A percentile compares a stretch with the other conserved stretches of the same genome.
phyloP scores from a whole-genome alignment of 208 protist species.

The Crithidia thermophila region DNA sequence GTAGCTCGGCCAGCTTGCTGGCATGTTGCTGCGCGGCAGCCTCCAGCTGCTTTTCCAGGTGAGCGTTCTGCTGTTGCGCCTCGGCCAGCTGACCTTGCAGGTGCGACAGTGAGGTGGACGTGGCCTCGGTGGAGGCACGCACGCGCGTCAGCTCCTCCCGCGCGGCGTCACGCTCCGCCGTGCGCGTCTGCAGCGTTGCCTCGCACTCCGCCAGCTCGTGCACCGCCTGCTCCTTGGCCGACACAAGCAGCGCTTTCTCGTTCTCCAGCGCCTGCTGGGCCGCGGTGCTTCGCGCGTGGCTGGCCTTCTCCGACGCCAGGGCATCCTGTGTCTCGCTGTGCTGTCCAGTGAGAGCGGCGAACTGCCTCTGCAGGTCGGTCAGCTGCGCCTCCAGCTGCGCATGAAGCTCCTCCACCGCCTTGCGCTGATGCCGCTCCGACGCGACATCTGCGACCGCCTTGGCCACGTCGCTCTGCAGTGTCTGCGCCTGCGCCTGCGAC shows the following conservation, averaged over 20 bases:
- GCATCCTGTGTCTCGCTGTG: conserved; percentile 13
- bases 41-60: conserved; percentile 7
- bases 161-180: conserved; percentile 12
- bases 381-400: conserved; percentile 18
- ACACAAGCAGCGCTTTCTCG: conserved; percentile 18
- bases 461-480: conserved; percentile 14
- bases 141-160: conserved; percentile 2
- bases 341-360: conserved; percentile 3
- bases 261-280: conserved; percentile 29
- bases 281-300: conserved; percentile 12
- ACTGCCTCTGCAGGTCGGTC: conserved; percentile 12
- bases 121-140: conserved; percentile 9
- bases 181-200: conserved; percentile 1
- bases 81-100: conserved; percentile 12
- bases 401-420: neutral
- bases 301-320: conserved; percentile 13
- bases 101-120: conserved; percentile 12
- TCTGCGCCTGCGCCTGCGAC: conserved; percentile 13
- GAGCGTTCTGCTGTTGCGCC: conserved; percentile 7
- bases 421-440: conserved; percentile 21
- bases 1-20: neutral
- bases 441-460: conserved; percentile 15
- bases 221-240: conserved; percentile 5
- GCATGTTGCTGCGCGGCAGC: neutral
- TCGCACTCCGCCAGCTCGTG: conserved; percentile 24